Percentiles rank a stretch among this genome's conserved stretches.
phyloP scores from a whole-genome alignment of 345 rosid genomes.

The Bretschneidera sinensis region DNA sequence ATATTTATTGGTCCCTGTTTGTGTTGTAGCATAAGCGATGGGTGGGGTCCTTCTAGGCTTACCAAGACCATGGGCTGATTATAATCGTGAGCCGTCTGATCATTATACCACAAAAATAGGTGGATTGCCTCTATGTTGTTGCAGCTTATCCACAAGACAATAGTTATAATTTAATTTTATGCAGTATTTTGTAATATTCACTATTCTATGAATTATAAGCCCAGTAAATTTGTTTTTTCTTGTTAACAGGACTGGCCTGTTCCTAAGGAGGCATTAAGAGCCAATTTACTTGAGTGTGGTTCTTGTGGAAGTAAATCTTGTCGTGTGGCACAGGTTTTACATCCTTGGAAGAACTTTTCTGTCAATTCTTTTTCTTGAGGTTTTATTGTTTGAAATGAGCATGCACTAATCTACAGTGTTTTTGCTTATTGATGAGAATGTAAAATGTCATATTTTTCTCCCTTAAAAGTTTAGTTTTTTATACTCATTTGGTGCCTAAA shows the following conservation, averaged over 20 bases:
- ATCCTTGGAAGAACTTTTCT: background rate
- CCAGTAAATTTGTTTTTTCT: background rate
- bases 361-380: too few species aligned
- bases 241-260: conserved; percentile 72
- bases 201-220: background rate
- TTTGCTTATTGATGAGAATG: too few species aligned
- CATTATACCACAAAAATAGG: conserved; percentile 77
- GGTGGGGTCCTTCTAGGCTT: conserved; percentile 50
- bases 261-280: conserved; percentile 31
- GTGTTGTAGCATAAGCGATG: conserved; percentile 16
- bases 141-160: background rate
- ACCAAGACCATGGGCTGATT: conserved; percentile 85
- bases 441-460: too few species aligned
- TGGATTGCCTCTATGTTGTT: conserved; percentile 60
- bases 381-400: too few species aligned
- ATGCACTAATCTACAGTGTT: background rate
- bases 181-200: too few species aligned
- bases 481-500: too few species aligned
- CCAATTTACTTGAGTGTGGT: conserved; percentile 41
- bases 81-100: conserved; percentile 63
- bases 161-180: too few species aligned
- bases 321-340: conserved; percentile 71
- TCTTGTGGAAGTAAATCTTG: conserved; percentile 58
- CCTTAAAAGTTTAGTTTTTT: too few species aligned
- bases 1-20: too few species aligned